Evolutionary conservation across 306 rosid genomes (phyloP).

Genomic region (Neltuma alba): DNA sequence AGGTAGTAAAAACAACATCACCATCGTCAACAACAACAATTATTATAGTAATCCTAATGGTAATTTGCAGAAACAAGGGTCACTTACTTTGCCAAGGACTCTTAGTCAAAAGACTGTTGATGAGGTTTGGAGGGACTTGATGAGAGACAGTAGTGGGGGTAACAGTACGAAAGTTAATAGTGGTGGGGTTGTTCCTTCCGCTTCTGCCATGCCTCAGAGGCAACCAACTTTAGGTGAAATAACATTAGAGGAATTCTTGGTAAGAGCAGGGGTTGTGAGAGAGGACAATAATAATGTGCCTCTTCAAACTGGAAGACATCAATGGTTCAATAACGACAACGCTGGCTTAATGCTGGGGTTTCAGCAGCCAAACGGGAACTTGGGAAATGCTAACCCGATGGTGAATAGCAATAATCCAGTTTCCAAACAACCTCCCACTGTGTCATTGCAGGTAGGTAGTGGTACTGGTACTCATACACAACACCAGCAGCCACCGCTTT

Average conservation of each 20-base stretch:
- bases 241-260: constrained; percentile 88
- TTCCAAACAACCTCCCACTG: constrained; percentile 50
- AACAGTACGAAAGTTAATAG: constrained; percentile 18
- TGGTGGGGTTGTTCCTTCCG: background rate
- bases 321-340: constrained; percentile 54
- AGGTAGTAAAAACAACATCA: background rate
- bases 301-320: constrained; percentile 50
- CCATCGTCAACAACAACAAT: background rate
- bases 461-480: constrained; percentile 31
- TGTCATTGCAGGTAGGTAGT: constrained; percentile 49
- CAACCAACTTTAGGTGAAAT: constrained; percentile 90
- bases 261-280: constrained; percentile 91
- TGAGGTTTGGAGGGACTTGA: constrained; percentile 87
- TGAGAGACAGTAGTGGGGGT: constrained; percentile 49
- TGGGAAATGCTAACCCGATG: constrained; percentile 43
- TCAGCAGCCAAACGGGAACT: constrained; percentile 52
- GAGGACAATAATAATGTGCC: constrained; percentile 52
- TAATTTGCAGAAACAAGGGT: constrained; percentile 89
- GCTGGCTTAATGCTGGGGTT: constrained; percentile 50
- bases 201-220: constrained; percentile 58
- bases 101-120: constrained; percentile 94
- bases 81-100: constrained; percentile 84
- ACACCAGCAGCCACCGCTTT: constrained; percentile 53
- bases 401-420: constrained; percentile 47
- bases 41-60: constrained; percentile 30